phyloP scores from a whole-genome alignment of 1,284 basidiomycete species.

The Fistulina hepatica region DNA sequence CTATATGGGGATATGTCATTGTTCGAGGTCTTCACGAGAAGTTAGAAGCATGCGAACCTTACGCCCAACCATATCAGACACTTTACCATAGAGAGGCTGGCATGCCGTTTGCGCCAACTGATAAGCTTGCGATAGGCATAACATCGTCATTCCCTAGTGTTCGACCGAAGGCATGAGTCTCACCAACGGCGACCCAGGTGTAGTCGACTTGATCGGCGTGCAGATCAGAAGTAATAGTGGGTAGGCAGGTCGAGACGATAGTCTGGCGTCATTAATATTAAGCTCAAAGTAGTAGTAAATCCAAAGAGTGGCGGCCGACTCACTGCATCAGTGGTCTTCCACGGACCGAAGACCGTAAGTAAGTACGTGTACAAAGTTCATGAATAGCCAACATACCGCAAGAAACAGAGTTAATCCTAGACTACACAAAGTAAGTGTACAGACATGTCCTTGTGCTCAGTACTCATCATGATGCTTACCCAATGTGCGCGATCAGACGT shows the following conservation, averaged over 20 bases:
- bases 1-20: conserved; percentile 29
- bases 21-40: not conserved
- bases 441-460: no score
- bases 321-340: conserved; percentile 76
- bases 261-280: no score
- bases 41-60: conserved; percentile 35
- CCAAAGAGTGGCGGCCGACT: conserved; percentile 20
- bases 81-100: conserved; percentile 67
- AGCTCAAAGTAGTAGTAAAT: conserved; percentile 10
- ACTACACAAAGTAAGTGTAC: no score
- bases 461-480: no score
- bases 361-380: conserved; percentile 23
- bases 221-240: conserved; percentile 62
- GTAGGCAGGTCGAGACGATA: conserved; percentile 70
- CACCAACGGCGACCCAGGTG: conserved; percentile 64
- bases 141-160: not conserved
- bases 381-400: conserved; percentile 38
- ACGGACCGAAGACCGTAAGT: conserved; percentile 19
- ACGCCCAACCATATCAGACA: conserved; percentile 68
- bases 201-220: conserved; percentile 56
- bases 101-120: conserved; percentile 74
- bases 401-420: conserved; percentile 67
- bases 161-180: not conserved
- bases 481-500: no score
- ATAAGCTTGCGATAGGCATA: conserved; percentile 49